Evolutionary conservation across 805 yeast genomes (phyloP).

Genomic region (Zygoascus ofunaensis): DNA sequence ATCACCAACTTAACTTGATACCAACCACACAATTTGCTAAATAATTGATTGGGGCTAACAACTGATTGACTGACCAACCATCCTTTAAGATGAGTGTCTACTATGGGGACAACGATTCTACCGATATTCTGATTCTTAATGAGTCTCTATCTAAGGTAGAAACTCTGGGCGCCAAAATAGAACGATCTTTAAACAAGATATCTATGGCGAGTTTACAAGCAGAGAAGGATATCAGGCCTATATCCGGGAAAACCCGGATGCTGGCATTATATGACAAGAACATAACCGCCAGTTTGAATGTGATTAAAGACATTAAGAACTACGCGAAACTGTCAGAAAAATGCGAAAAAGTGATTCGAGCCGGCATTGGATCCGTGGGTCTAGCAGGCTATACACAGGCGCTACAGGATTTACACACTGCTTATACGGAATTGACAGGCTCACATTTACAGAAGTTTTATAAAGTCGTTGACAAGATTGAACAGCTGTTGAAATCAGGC

Average conservation of each 20-base stretch:
- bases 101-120: constrained; percentile 9
- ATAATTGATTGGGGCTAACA: too few species aligned
- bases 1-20: too few species aligned
- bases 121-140: constrained; percentile 71
- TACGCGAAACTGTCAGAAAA: constrained; percentile 39
- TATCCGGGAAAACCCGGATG: constrained; percentile 51
- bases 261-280: constrained; percentile 45
- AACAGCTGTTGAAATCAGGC: constrained; percentile 45
- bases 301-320: constrained; percentile 22
- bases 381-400: constrained; percentile 20
- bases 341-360: constrained; percentile 29
- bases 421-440: constrained; percentile 19
- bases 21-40: too few species aligned
- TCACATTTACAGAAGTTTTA: constrained; percentile 36
- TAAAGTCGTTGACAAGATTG: constrained; percentile 53
- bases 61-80: too few species aligned
- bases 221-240: constrained; percentile 59
- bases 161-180: constrained; percentile 45
- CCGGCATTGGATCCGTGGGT: constrained; percentile 11
- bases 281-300: constrained; percentile 20
- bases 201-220: constrained; percentile 47
- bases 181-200: constrained; percentile 45
- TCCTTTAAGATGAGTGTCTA: not conserved
- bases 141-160: constrained; percentile 58
- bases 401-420: constrained; percentile 17